Percentiles rank a stretch among this genome's conserved stretches.
Evolutionary conservation across 2,329 filamentous ascomycete genomes (phyloP).

Genomic region (Aspergillus sp.): DNA sequence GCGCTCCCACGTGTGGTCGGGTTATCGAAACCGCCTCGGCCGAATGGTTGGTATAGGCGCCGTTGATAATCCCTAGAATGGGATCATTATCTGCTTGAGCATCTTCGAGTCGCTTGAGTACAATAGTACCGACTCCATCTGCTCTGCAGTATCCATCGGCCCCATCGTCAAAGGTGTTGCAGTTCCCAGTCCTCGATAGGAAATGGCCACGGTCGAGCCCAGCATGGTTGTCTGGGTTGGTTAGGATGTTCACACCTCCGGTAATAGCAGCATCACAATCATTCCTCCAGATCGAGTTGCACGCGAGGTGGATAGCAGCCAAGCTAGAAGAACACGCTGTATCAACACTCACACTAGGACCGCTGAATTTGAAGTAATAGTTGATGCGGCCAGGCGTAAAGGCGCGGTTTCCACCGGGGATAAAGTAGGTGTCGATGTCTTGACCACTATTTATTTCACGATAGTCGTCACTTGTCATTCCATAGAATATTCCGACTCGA

Average conservation of each 20-base stretch:
- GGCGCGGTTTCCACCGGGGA: constrained; percentile 66
- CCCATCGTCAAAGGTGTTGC: constrained; percentile 79
- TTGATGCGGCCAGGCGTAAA: constrained; percentile 39
- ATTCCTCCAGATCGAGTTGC: constrained; percentile 73
- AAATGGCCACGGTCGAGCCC: constrained; percentile 79
- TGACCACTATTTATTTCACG: constrained; percentile 75
- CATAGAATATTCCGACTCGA: constrained; percentile 74
- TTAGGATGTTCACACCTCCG: constrained; percentile 76
- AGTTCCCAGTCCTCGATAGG: constrained; percentile 68
- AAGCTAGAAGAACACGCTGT: constrained; percentile 80
- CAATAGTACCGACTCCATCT: constrained; percentile 73
- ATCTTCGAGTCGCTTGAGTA: constrained; percentile 81
- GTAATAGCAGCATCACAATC: constrained; percentile 83
- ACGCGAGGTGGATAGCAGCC: constrained; percentile 72
- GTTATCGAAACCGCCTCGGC: constrained; percentile 83
- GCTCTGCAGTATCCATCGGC: constrained; percentile 84
- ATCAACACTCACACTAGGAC: constrained; percentile 73
- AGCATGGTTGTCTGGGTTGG: constrained; percentile 80
- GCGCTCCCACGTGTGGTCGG: constrained; percentile 77
- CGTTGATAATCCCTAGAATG: constrained; percentile 72
- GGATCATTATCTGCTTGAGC: constrained; percentile 74
- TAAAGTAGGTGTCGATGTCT: constrained; percentile 72
- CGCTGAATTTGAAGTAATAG: constrained; percentile 78
- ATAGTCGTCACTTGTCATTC: constrained; percentile 77
- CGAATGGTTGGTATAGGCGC: constrained; percentile 80